Percentiles rank a stretch among this genome's conserved stretches.
Conservation (phyloP, 805 yeast species). For the Monosporozyma solicola region DNA sequence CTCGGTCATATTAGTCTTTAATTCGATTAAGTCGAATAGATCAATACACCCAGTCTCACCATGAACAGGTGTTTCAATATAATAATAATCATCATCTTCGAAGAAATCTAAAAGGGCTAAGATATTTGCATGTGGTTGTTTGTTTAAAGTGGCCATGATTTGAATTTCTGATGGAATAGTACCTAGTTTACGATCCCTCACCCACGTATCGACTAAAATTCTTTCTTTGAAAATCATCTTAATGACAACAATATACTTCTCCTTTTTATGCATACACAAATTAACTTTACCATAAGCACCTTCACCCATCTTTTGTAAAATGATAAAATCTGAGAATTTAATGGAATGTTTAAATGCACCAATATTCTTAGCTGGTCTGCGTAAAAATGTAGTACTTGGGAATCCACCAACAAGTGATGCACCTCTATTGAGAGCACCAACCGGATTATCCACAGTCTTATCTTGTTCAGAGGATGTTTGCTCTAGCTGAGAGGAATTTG, state of each 20-base stretch:
- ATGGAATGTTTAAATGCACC: conserved; percentile 67
- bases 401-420: background rate
- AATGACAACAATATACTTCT: conserved; percentile 61
- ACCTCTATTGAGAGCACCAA: background rate
- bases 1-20: conserved; percentile 73
- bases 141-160: conserved; percentile 73
- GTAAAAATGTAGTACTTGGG: conserved; percentile 10
- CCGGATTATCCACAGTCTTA: background rate
- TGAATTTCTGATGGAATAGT: conserved; percentile 96
- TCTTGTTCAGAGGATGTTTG: background rate
- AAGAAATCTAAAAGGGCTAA: conserved; percentile 82
- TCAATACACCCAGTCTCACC: conserved; percentile 88
- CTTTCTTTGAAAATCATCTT: conserved; percentile 89
- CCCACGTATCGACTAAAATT: conserved; percentile 96
- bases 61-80: conserved; percentile 85
- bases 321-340: conserved; percentile 58
- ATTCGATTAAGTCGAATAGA: conserved; percentile 83
- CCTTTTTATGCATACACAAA: conserved; percentile 58
- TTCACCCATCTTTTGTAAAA: conserved; percentile 77
- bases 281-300: conserved; percentile 97
- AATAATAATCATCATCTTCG: conserved; percentile 84
- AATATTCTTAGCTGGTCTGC: conserved; percentile 30
- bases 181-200: conserved; percentile 81
- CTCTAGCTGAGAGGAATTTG: background rate
- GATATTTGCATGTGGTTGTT: conserved; percentile 78